Base-by-base conservation (phyloP, 2,329 filamentous ascomycete species). In the Xylaria sp. region DNA sequence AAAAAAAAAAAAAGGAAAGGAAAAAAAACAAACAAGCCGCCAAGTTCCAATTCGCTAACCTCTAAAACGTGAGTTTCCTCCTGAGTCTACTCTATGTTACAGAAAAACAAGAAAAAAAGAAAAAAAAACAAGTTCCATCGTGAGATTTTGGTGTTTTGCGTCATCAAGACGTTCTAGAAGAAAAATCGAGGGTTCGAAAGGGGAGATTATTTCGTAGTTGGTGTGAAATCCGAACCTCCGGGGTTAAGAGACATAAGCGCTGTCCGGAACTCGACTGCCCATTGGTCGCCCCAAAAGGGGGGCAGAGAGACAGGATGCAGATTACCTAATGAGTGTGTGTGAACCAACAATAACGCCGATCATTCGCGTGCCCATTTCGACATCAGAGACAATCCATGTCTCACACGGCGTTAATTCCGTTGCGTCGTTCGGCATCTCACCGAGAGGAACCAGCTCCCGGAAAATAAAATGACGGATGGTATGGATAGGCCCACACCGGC, bases 51-150 rank as follows among this genome's bases (percentile, higher is more conserved):
- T 5, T 65, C 63, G 62, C 63, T 65, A 55, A 60, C 44, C 55
- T 7, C 11, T 58, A 63, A 64, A 66, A 64, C 64, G 59, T 60
- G 59, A 51, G 63, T 65, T 66, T 63, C 57, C 59, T 65, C 64
- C 65, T 65, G 10, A 54, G 16, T 62, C 54, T 63, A 11, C 55
- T 61, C 54, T 52, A 42, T 42, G 8, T 37, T 66, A 61, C 47
- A 59, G 30, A 55, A 42, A 42, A 42, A 61, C 47, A 59, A n/a
- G 53, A 42, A 42, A 42, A 5, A 42, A 30, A 30, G 4, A 30
- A 4, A 30, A 6, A 30, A 30, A 30, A 30, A 30, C 23, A 30
- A 5, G 23, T 30, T 30, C 23, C 23, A 30, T 30, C 23, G 23
- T 30, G 23, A 30, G 23, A 30, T 6, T 30, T 30, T 30, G 54